These are phyloP conservation scores for Plasmodium chabaudi DNA, from an alignment of 169 alveolate genomes.

Conservation along the genomic window DNA sequence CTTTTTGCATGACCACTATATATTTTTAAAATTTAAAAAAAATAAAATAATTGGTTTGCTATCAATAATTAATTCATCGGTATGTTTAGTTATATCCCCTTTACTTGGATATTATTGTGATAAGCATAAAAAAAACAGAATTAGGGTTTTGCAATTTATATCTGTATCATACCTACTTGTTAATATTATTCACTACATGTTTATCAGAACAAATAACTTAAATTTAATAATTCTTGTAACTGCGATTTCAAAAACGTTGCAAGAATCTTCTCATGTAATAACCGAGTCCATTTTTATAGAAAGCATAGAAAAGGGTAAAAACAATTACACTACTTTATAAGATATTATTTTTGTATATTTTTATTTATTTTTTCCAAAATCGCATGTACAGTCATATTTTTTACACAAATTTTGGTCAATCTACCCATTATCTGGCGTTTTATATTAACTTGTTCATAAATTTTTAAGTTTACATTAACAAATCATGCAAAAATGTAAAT, in stretches of 20 bases:
- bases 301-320: slow-evolving; percentile 63
- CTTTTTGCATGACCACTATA: slow-evolving; percentile 58
- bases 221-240: slow-evolving; percentile 45
- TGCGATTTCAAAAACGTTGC: slow-evolving; percentile 61
- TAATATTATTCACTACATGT: slow-evolving; percentile 63
- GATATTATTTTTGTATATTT: too few species aligned
- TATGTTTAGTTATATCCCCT: slow-evolving; percentile 60
- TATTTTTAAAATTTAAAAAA: slow-evolving; percentile 46
- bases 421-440: too few species aligned
- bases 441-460: too few species aligned
- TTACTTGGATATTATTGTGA: slow-evolving; percentile 65
- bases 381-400: too few species aligned
- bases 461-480: too few species aligned
- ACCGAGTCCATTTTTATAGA: slow-evolving; percentile 72
- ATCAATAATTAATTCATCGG: slow-evolving; percentile 56
- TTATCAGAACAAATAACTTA: slow-evolving; percentile 44
- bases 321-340: too few species aligned
- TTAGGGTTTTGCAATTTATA: slow-evolving; percentile 15
- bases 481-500: not conserved
- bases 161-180: slow-evolving; percentile 46
- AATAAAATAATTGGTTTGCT: slow-evolving; percentile 53
- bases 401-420: too few species aligned
- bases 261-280: slow-evolving; percentile 62
- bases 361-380: too few species aligned
- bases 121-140: slow-evolving; percentile 55